A percentile compares a stretch with the other conserved stretches of the same genome.
phyloP scores from a whole-genome alignment of 2,329 filamentous ascomycete species.

The Chalaropsis thielavioides region DNA sequence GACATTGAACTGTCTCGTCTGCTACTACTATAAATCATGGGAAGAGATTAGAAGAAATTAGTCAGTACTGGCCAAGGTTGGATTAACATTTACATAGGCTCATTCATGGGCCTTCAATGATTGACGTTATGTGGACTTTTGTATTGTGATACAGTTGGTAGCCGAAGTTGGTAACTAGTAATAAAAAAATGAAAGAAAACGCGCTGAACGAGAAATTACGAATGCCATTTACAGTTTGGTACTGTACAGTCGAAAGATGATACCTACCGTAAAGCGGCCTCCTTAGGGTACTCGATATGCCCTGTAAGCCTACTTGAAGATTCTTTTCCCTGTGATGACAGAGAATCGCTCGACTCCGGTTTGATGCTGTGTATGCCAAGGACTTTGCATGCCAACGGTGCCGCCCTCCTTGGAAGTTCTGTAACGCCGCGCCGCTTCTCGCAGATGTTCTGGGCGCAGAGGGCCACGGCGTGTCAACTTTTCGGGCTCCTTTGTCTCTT shows the following conservation, averaged over 20 bases:
- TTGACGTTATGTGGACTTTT: neutral
- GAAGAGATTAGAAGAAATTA: neutral
- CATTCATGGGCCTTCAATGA: neutral
- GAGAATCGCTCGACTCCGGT: conserved; percentile 48
- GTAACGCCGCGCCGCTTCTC: conserved; percentile 58
- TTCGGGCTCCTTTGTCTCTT: conserved; percentile 12
- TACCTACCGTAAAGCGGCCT: neutral
- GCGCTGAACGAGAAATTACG: neutral
- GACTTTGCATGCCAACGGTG: conserved; percentile 42
- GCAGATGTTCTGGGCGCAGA: conserved; percentile 57
- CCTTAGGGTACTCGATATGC: neutral
- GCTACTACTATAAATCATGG: neutral
- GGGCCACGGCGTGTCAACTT: conserved; percentile 34
- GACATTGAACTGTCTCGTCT: neutral
- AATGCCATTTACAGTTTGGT: neutral
- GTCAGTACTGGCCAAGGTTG: neutral
- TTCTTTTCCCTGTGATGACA: conserved; percentile 35
- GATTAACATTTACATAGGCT: neutral
- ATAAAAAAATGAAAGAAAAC: neutral
- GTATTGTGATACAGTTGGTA: neutral
- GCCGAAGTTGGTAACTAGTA: neutral
- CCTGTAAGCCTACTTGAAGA: conserved; percentile 33
- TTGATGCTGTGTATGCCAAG: conserved; percentile 47
- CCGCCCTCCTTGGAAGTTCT: conserved; percentile 48
- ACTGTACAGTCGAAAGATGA: neutral